Percentiles rank a stretch among this genome's conserved stretches.
Evolutionary conservation across 176 grass and related monocot genomes (phyloP).

Genomic region (Areca catechu): DNA sequence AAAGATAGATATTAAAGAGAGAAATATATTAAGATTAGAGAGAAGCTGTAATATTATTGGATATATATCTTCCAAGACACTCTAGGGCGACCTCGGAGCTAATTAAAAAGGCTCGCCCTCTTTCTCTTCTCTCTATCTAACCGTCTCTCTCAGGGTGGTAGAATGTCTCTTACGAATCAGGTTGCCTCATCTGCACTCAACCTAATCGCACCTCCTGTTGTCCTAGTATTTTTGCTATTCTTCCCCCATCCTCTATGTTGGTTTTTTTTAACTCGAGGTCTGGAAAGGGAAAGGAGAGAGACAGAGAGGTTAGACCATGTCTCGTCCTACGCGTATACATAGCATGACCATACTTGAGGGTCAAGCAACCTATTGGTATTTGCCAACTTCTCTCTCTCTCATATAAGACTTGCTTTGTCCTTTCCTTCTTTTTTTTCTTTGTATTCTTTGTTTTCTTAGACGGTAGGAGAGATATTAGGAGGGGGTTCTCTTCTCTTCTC

Average conservation of each 20-base stretch:
- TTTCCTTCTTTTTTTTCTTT: conserved; percentile 7
- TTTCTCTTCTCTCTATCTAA: not conserved
- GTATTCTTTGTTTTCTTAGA: not conserved
- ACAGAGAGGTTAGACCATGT: not conserved
- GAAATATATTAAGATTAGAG: no score
- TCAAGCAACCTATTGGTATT: conserved; percentile 9
- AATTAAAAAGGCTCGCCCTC: conserved; percentile 5
- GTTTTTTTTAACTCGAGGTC: not conserved
- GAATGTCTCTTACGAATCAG: conserved; percentile 6
- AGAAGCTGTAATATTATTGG: no score
- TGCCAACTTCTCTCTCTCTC: not conserved
- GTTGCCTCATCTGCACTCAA: conserved; percentile 12
- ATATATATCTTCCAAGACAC: conserved; percentile 13
- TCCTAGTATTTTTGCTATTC: not conserved
- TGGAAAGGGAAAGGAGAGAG: not conserved
- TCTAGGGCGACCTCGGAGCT: conserved; percentile 11
- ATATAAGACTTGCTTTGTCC: not conserved
- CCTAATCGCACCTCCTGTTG: not conserved
- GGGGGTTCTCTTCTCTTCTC: not conserved
- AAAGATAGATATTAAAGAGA: no score
- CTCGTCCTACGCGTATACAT: not conserved
- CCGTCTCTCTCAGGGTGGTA: conserved; percentile 10
- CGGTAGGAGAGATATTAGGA: not conserved
- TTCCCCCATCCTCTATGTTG: not conserved
- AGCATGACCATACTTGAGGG: conserved; percentile 8